phyloP scores from a whole-genome alignment of 1,284 basidiomycete genomes.

The Sanguinoderma infundibulare region DNA sequence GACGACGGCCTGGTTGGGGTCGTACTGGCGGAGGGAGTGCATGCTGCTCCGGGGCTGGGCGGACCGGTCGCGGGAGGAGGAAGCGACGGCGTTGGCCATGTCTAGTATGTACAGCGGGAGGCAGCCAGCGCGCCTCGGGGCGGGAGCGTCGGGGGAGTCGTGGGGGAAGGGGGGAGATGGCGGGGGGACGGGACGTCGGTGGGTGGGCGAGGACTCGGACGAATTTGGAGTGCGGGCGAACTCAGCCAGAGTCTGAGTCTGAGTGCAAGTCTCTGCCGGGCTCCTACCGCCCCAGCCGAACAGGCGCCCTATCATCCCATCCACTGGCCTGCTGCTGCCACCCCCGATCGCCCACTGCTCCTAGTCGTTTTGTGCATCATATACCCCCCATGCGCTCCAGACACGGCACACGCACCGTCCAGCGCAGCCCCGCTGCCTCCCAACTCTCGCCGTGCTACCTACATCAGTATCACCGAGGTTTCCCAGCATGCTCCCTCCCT shows the following conservation, averaged over 20 bases:
- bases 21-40: constrained; percentile 19
- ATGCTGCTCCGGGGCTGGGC: constrained; percentile 21
- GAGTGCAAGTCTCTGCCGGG: not conserved
- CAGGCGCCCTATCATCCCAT: constrained; percentile 13
- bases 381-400: too few species aligned
- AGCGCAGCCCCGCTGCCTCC: constrained; percentile 1
- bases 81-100: constrained; percentile 27
- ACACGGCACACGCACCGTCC: too few species aligned
- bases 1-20: constrained; percentile 46
- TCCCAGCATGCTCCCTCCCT: constrained; percentile 12
- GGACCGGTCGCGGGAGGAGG: constrained; percentile 23
- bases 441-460: constrained; percentile 11
- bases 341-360: not conserved
- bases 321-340: constrained; percentile 16
- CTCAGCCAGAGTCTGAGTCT: not conserved
- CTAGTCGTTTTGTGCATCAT: not conserved
- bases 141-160: constrained; percentile 6
- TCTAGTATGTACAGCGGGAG: constrained; percentile 27
- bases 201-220: not conserved
- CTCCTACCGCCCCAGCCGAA: constrained; percentile 2
- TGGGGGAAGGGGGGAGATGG: constrained; percentile 2
- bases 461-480: constrained; percentile 23
- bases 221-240: not conserved
- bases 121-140: constrained; percentile 11
- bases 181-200: constrained; percentile 1